phyloP scores from a whole-genome alignment of 192 early-diverging fungal genomes.

The Coemansia sp. region DNA sequence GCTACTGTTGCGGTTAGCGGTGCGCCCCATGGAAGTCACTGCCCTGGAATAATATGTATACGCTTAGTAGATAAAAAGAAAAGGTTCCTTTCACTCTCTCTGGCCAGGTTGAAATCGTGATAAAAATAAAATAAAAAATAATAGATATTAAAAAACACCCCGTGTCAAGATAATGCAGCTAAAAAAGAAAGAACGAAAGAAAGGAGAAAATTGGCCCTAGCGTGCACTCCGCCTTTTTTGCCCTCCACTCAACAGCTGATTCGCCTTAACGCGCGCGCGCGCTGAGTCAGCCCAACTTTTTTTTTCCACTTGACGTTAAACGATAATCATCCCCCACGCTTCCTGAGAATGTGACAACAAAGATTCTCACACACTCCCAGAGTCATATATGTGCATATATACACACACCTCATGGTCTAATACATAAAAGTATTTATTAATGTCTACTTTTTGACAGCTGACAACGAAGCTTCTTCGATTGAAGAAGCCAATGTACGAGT shows the following conservation, averaged over 20 bases:
- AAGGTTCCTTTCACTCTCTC: no score
- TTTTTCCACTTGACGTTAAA: no score
- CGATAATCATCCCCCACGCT: no score
- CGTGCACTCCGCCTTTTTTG: background rate
- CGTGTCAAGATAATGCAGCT: no score
- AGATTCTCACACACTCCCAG: background rate
- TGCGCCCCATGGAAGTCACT: background rate
- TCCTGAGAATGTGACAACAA: no score
- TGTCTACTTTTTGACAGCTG: background rate
- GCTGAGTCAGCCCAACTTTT: no score
- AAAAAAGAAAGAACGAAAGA: no score
- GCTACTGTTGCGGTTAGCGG: background rate
- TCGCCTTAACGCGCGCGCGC: no score
- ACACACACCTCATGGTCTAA: background rate
- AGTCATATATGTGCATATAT: background rate
- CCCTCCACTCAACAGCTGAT: no score
- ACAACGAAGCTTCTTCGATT: slow-evolving; percentile 34
- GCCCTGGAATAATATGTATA: background rate
- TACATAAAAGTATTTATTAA: background rate
- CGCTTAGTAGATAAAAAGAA: background rate
- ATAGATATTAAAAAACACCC: background rate
- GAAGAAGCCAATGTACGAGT: slow-evolving; percentile 42
- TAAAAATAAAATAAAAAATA: background rate
- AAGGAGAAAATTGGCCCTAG: no score
- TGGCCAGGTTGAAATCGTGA: background rate